These are phyloP conservation scores for Coemansia sp. DNA, from an alignment of 192 early-diverging fungal species.

Conservation along the genomic window DNA sequence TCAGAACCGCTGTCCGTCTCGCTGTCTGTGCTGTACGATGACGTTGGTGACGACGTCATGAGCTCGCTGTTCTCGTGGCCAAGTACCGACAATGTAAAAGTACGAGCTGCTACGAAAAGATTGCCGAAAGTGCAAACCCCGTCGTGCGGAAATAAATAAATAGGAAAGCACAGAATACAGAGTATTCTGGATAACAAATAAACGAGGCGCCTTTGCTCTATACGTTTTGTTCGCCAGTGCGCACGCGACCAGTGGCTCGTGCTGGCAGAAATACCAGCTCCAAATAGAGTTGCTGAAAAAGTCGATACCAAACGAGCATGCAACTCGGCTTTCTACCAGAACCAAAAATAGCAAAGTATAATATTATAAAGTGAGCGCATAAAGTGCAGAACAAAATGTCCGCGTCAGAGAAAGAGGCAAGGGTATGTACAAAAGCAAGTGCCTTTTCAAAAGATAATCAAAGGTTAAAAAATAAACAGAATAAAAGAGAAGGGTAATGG, in stretches of 20 bases:
- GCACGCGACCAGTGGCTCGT: background rate
- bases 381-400: conserved; percentile 1
- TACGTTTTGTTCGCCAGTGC: background rate
- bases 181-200: background rate
- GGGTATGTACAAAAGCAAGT: conserved; percentile 6
- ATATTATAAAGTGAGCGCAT: background rate
- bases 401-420: background rate
- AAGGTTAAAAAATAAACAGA: conserved; percentile 9
- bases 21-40: conserved; percentile 28
- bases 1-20: conserved; percentile 20
- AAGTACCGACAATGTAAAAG: background rate
- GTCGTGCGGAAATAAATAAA: conserved; percentile 3
- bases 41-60: conserved; percentile 26
- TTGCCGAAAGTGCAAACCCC: background rate
- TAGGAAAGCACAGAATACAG: background rate
- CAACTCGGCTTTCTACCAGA: conserved; percentile 3
- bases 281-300: too few relatives aligned
- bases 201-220: background rate
- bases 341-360: conserved; percentile 2
- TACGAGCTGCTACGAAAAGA: background rate
- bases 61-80: background rate
- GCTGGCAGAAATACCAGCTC: too few relatives aligned
- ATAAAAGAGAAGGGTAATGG: background rate
- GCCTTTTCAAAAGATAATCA: background rate
- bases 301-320: background rate